Conservation (phyloP, 371 early-diverging fungal genomes). For the Apophysomyces trapeziformis region DNA sequence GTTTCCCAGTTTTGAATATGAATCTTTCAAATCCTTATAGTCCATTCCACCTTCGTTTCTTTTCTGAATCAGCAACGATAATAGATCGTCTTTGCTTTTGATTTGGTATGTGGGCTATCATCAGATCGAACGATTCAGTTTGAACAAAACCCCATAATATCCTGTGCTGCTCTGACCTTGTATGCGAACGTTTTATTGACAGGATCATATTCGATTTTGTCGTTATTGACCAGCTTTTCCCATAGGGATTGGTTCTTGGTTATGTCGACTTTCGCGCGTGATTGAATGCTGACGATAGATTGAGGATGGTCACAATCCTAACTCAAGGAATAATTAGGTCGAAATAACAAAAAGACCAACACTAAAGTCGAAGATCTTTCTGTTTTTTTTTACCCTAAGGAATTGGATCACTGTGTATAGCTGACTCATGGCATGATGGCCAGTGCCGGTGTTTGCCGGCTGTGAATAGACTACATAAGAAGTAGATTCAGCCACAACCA, state of each 20-base stretch:
- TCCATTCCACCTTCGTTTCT: constrained; percentile 76
- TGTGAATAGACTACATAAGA: constrained; percentile 50
- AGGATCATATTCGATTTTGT: constrained; percentile 68
- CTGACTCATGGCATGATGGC: constrained; percentile 66
- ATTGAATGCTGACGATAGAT: constrained; percentile 64
- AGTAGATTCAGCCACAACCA: constrained; percentile 4
- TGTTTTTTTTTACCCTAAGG: constrained; percentile 44
- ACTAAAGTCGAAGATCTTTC: constrained; percentile 9
- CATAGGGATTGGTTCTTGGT: constrained; percentile 58
- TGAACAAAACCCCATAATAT: not conserved
- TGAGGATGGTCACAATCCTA: constrained; percentile 69
- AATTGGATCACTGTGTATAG: constrained; percentile 63
- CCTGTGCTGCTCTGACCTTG: constrained; percentile 46
- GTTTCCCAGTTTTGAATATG: constrained; percentile 71
- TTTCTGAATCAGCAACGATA: constrained; percentile 62
- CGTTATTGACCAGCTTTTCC: constrained; percentile 63
- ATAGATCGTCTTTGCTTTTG: constrained; percentile 74
- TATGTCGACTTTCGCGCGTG: constrained; percentile 65
- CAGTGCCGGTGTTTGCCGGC: constrained; percentile 63
- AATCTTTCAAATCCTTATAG: constrained; percentile 80
- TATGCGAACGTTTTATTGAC: constrained; percentile 67
- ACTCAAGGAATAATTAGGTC: constrained; percentile 13
- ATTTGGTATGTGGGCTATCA: constrained; percentile 77
- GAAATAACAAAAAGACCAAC: not conserved
- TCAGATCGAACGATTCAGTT: not conserved